Base-by-base conservation (phyloP, 208 protist species). In the Acanthamoeba lenticulata region DNA sequence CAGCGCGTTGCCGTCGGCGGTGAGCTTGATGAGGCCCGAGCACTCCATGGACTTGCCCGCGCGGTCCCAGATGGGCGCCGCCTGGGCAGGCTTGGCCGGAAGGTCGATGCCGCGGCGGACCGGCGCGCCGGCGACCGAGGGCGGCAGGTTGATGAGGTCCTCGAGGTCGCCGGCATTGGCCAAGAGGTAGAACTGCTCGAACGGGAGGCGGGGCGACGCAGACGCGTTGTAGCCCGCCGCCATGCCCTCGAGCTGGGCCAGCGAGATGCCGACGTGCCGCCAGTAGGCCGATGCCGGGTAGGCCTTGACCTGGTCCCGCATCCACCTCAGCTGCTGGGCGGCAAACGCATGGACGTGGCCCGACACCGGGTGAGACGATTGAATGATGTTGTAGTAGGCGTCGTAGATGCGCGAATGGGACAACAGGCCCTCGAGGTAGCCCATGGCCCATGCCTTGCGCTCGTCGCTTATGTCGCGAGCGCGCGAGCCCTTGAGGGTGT, bases 11-110 rank as follows among this genome's bases (percentile, higher is more conserved):
- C 95, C 95, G 67, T 97, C 90, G 32, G 47, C 47, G 11, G 92
- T 95, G 52, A 97, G 45, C 45, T 96, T 96, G 52, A 97, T 93
- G 7, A 97, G 38, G 9, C 83, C 94, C 15, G 60, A 94, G 91
- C 96, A 97, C n/a, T 97, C 77, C 81, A 90, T 94, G 15, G 36
- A 15, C 47, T 93, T 83, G 3, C 49, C 52, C 7, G 44, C 49
- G 5, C 81, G 42, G 38, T 57, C 44, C 49, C 44, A 90, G n/a
- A 67, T 57, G 9, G 81, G 44, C 24, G 6, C 2, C 13, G 17
- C 81, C 29, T 67, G 38, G 19, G 29, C 17, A 34, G 17, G 24
- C 45, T 29, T 57, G 44, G 24, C 17, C 32, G 7, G 44, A 7
- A 9, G 3, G 79, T 19, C 49, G 65, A 42, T 65, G 47, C 27